Base-by-base conservation (phyloP, 2,329 filamentous ascomycete species). In the Aspergillus neoniger region DNA sequence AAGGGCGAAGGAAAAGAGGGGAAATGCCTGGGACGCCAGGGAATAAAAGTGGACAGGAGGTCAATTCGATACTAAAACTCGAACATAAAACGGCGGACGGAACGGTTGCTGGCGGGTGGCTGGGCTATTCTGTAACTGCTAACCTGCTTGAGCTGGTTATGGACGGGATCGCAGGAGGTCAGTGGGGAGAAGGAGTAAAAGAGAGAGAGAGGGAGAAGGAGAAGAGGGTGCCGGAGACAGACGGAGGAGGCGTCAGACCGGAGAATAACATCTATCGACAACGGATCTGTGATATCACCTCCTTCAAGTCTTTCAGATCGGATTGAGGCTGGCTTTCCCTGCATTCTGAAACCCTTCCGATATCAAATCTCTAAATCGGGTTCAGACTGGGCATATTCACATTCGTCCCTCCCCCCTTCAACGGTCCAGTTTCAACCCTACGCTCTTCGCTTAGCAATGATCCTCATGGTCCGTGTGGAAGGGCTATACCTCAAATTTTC, bases 251-350 rank as follows among this genome's bases (percentile, higher is more conserved):
- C 63, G 57, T 62, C 54, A 53, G 56, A 30, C 47, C 63, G 63
- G 63, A 65, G 63, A 61, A 63, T 57, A 60, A 58, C 32, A 36
- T 14, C 32, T 36, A 14, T 47, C 48, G 58, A 21, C 44, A 44
- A 59, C 59, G 50, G 58, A 63, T 63, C 59, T 41, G 44, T 64
- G 63, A 63, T 62, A 65, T 56, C 52, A 51, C 23, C 49, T 53
- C 56, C 28, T 5, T 1, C 7, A 30, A 54, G 14, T 32, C 57
- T 38, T 52, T 44, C 14, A 41, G 52, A 59, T 38, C 49, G 39
- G 55, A 32, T 47, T 17, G 25, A 44, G 47, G 47, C 25, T 50
- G 47, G 47, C 1, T 25, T 17, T 15, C 25, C 25, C 47, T 50
- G n/a, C 14, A 30, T 19, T 50, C 14, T 14, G 17, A 14, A 23